Conservation (phyloP, 306 rosid genomes). For the Ammopiptanthus mongolicus region DNA sequence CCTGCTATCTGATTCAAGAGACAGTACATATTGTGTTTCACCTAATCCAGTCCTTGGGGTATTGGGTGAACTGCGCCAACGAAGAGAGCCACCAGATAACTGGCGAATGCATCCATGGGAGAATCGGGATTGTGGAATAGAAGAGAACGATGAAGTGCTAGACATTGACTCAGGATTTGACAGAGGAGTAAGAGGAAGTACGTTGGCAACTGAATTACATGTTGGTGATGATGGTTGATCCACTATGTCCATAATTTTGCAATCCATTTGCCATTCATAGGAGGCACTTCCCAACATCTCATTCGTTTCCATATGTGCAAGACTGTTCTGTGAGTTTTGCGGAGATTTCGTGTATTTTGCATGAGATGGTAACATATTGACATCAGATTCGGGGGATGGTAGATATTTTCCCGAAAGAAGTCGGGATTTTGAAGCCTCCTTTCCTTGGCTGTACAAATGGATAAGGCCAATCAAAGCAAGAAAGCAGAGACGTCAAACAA, state of each 20-base stretch:
- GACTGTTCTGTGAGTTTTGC: conserved; percentile 13
- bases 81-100: conserved; percentile 29
- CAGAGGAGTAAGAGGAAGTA: conserved; percentile 16
- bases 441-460: conserved; percentile 36
- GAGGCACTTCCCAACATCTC: conserved; percentile 11
- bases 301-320: conserved; percentile 19
- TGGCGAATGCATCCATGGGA: conserved; percentile 22
- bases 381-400: conserved; percentile 31
- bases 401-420: conserved; percentile 30
- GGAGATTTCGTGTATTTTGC: conserved; percentile 9
- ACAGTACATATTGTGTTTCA: conserved; percentile 17
- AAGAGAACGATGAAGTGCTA: conserved; percentile 23
- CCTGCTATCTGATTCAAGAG: conserved; percentile 20
- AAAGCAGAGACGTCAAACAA: neutral
- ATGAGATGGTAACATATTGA: conserved; percentile 19
- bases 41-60: conserved; percentile 37
- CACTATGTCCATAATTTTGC: conserved; percentile 1
- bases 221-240: conserved; percentile 23
- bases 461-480: neutral
- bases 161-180: conserved; percentile 17
- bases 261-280: conserved; percentile 23
- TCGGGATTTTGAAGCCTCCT: conserved; percentile 32
- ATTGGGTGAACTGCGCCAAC: conserved; percentile 43
- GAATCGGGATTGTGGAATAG: conserved; percentile 11
- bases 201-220: neutral